Conservation (phyloP, 495 filamentous ascomycete genomes). For the Aspergillus biplanus region DNA sequence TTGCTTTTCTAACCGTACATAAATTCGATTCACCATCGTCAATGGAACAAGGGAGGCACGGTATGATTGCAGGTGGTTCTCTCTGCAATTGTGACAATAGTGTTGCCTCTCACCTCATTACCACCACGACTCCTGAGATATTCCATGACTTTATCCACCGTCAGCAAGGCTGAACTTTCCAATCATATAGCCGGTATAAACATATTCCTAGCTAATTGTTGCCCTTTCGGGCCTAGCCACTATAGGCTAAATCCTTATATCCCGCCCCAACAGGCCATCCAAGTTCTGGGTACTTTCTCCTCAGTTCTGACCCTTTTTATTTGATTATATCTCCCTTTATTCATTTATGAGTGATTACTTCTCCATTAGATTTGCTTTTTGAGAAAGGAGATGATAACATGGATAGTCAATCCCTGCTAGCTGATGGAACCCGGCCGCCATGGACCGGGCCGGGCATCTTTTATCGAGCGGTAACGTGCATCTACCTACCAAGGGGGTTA, state of each 20-base stretch:
- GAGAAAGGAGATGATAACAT: conserved; percentile 2
- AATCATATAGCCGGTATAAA: neutral
- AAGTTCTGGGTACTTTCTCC: neutral
- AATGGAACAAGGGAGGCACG: neutral
- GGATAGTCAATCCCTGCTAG: conserved; percentile 23
- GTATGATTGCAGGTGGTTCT: neutral
- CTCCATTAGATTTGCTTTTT: conserved; percentile 10
- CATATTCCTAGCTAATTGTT: conserved; percentile 1
- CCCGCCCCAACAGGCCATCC: conserved; percentile 1
- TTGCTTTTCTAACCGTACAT: neutral
- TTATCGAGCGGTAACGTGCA: conserved; percentile 7
- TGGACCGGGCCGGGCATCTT: conserved; percentile 28
- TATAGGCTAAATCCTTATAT: conserved; percentile 6
- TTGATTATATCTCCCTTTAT: neutral
- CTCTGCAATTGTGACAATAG: no score
- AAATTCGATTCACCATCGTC: neutral
- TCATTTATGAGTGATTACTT: neutral
- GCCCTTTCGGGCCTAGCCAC: conserved; percentile 5
- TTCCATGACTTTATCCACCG: neutral
- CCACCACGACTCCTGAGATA: neutral
- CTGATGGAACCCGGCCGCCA: conserved; percentile 24
- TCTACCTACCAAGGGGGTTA: neutral
- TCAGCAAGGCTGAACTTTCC: neutral
- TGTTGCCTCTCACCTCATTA: neutral
- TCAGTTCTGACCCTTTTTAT: conserved; percentile 1